Evolutionary conservation across 768 basidiomycete genomes (phyloP).

Genomic region (Lentinula lateritia): DNA sequence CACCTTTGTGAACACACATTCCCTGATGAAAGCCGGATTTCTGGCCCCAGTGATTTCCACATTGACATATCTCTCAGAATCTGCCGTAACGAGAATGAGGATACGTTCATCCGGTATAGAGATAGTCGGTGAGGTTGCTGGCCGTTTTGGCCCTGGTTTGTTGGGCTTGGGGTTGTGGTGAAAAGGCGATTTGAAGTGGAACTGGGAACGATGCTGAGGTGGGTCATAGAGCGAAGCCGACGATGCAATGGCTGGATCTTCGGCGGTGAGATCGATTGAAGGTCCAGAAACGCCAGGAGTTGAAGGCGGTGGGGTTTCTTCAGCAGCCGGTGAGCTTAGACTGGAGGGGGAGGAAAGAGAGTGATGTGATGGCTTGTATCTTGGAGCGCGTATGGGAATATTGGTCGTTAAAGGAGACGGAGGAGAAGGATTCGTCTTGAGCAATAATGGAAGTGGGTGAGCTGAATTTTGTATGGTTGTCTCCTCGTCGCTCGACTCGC

Average conservation of each 20-base stretch:
- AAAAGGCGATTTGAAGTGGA: conserved; percentile 28
- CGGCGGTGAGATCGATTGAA: conserved; percentile 33
- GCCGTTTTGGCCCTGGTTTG: conserved; percentile 12
- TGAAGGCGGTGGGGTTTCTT: conserved; percentile 66
- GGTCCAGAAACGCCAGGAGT: conserved; percentile 51
- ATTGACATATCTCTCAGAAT: conserved; percentile 69
- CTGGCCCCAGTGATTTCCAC: conserved; percentile 68
- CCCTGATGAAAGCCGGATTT: conserved; percentile 65
- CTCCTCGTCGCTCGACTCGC: conserved; percentile 15
- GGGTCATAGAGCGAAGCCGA: conserved; percentile 27
- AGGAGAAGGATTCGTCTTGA: conserved; percentile 22
- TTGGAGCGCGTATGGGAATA: conserved; percentile 25
- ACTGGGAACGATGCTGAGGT: conserved; percentile 18
- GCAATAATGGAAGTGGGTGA: conserved; percentile 20
- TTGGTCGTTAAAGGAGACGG: conserved; percentile 32
- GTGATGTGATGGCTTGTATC: conserved; percentile 41
- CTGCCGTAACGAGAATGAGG: conserved; percentile 66
- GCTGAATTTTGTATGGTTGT: not conserved
- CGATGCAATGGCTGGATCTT: conserved; percentile 14
- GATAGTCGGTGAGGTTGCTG: conserved; percentile 22
- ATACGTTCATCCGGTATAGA: conserved; percentile 24
- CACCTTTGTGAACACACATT: conserved; percentile 78
- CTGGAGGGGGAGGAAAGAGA: conserved; percentile 67
- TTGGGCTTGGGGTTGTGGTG: conserved; percentile 16
- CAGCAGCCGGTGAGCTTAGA: conserved; percentile 53